phyloP scores from a whole-genome alignment of 2,329 filamentous ascomycete species.

The Dothideomycetes sp. region DNA sequence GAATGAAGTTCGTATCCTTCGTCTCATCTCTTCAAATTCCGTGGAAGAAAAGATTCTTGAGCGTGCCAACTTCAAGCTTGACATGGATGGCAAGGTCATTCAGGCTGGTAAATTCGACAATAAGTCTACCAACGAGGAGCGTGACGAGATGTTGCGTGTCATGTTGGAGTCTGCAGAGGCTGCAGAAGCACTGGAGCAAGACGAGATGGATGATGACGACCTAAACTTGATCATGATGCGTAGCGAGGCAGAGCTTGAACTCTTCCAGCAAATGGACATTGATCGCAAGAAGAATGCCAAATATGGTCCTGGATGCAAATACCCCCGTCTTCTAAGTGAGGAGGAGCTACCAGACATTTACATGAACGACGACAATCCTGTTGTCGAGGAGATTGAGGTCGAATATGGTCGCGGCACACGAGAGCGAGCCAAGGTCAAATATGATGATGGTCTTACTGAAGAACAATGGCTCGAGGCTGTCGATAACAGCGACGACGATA shows the following conservation, averaged over 20 bases:
- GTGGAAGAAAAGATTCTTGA: slow-evolving; percentile 98
- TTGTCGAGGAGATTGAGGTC: slow-evolving; percentile 69
- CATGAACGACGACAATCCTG: slow-evolving; percentile 71
- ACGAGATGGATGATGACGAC: slow-evolving; percentile 98
- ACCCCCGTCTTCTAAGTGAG: slow-evolving; percentile 76
- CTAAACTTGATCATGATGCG: slow-evolving; percentile 90
- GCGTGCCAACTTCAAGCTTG: slow-evolving; percentile 91
- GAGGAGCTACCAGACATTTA: slow-evolving; percentile 91
- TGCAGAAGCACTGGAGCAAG: slow-evolving; percentile 65
- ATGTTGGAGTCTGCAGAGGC: slow-evolving; percentile 72
- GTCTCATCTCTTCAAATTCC: slow-evolving; percentile 91
- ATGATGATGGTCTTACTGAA: slow-evolving; percentile 94
- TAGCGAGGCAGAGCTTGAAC: slow-evolving; percentile 62
- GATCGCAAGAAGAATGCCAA: slow-evolving; percentile 53
- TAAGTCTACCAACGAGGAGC: slow-evolving; percentile 96
- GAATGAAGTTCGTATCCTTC: slow-evolving; percentile 94
- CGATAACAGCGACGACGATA: slow-evolving; percentile 88
- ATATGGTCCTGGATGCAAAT: slow-evolving; percentile 62
- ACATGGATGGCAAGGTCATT: slow-evolving; percentile 99
- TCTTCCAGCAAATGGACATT: slow-evolving; percentile 77
- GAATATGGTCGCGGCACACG: slow-evolving; percentile 78
- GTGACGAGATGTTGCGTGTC: slow-evolving; percentile 90
- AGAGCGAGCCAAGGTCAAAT: slow-evolving; percentile 87
- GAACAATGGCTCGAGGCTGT: slow-evolving; percentile 99
- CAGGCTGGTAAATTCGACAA: slow-evolving; percentile 99